Percentiles rank a stretch among this genome's conserved stretches.
Evolutionary conservation across 2,329 filamentous ascomycete species (phyloP).

Genomic region (Talaromyces albobiverticillius): DNA sequence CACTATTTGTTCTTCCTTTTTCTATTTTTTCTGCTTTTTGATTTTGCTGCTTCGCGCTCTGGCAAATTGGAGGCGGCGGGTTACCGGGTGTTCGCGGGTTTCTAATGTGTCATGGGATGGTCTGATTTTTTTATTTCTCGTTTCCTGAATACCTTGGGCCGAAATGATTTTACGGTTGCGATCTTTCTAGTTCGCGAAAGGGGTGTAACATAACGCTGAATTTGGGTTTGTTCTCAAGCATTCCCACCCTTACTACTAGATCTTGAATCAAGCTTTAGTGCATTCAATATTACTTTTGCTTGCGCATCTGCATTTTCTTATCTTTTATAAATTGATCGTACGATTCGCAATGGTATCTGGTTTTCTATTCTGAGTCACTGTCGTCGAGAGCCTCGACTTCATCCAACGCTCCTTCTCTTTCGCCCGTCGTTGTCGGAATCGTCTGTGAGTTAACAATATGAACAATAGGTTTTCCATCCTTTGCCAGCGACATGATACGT

Average conservation of each 20-base stretch:
- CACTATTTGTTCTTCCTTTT: slow-evolving; percentile 46
- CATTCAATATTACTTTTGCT: slow-evolving; percentile 17
- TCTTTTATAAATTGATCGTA: slow-evolving; percentile 8
- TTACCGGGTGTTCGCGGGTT: slow-evolving; percentile 45
- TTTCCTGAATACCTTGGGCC: slow-evolving; percentile 21
- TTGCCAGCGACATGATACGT: slow-evolving; percentile 60
- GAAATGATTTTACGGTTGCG: slow-evolving; percentile 42
- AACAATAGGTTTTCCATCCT: slow-evolving; percentile 80
- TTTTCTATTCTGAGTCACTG: slow-evolving; percentile 10
- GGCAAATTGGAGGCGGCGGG: slow-evolving; percentile 42
- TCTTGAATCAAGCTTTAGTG: slow-evolving; percentile 35
- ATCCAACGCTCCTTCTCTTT: slow-evolving; percentile 73
- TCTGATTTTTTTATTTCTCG: slow-evolving; percentile 31
- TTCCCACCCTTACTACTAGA: slow-evolving; percentile 29
- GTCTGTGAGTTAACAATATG: slow-evolving; percentile 74
- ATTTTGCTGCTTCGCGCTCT: slow-evolving; percentile 39
- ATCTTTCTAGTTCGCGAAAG: slow-evolving; percentile 40
- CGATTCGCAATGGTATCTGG: no score
- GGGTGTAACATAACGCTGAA: slow-evolving; percentile 46
- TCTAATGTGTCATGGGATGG: slow-evolving; percentile 51
- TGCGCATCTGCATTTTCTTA: background rate
- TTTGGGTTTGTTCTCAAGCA: slow-evolving; percentile 34
- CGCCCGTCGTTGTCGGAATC: slow-evolving; percentile 51
- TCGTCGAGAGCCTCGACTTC: slow-evolving; percentile 85
- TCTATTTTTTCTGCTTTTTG: slow-evolving; percentile 48